Evolutionary conservation across 257 asterid genomes (phyloP).

Genomic region (Solanum commersonii): DNA sequence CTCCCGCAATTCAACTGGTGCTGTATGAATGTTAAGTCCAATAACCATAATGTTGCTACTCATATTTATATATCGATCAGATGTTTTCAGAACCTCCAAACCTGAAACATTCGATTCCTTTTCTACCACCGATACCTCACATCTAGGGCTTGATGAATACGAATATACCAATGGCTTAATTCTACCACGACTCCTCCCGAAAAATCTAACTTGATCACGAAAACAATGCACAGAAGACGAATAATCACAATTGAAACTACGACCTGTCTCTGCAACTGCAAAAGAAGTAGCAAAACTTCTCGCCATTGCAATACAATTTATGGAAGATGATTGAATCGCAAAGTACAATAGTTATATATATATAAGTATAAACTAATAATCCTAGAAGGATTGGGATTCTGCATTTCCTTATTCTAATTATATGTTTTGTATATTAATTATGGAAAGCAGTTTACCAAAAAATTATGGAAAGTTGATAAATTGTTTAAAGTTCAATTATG

Average conservation of each 20-base stretch:
- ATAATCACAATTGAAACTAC: background rate
- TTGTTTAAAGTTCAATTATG: no score
- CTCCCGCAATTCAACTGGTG: conserved; percentile 87
- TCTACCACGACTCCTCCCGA: conserved; percentile 5
- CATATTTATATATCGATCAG: conserved; percentile 71
- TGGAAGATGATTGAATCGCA: background rate
- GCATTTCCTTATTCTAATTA: background rate
- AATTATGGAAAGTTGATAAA: no score
- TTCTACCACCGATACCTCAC: conserved; percentile 16
- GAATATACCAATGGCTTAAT: conserved; percentile 8
- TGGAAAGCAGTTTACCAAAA: background rate
- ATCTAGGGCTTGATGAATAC: conserved; percentile 28
- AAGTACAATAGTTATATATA: no score
- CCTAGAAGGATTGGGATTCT: background rate
- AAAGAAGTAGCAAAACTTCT: background rate
- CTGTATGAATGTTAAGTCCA: conserved; percentile 65
- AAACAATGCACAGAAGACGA: background rate
- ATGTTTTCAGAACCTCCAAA: conserved; percentile 61
- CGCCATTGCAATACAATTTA: background rate
- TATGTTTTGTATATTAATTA: background rate
- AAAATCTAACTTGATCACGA: conserved; percentile 11
- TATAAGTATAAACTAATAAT: no score
- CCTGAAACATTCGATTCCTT: conserved; percentile 49
- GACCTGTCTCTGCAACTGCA: background rate
- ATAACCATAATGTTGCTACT: conserved; percentile 66